These are phyloP conservation scores for Microsporum canis DNA, from an alignment of 2,329 filamentous ascomycete genomes.

Conservation along the genomic window DNA sequence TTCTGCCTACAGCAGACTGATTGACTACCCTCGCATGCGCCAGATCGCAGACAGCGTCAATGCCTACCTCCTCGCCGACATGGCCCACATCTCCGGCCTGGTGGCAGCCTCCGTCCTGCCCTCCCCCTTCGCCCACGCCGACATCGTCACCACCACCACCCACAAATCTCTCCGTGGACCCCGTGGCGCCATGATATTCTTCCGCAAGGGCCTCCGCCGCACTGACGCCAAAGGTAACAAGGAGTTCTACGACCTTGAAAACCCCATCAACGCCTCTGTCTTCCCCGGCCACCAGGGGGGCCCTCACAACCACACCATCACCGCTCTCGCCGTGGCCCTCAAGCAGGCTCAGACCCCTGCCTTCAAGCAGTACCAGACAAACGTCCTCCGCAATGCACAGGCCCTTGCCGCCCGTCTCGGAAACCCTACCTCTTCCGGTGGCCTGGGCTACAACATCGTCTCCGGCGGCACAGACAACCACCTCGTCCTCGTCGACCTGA, in stretches of 20 bases:
- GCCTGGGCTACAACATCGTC: constrained; percentile 85
- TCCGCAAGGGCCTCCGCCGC: constrained; percentile 88
- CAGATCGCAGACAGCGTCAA: constrained; percentile 88
- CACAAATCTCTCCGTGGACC: constrained; percentile 98
- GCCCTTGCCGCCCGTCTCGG: constrained; percentile 61
- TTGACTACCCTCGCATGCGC: constrained; percentile 93
- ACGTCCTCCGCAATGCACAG: constrained; percentile 89
- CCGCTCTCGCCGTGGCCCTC: constrained; percentile 83
- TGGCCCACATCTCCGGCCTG: constrained; percentile 97
- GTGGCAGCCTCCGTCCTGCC: constrained; percentile 89
- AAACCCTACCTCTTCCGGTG: constrained; percentile 58
- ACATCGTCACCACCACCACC: constrained; percentile 95
- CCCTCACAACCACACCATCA: constrained; percentile 99
- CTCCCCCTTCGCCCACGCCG: constrained; percentile 81
- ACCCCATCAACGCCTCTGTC: constrained; percentile 95
- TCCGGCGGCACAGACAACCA: constrained; percentile 94
- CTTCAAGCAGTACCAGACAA: constrained; percentile 87
- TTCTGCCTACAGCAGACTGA: constrained; percentile 94
- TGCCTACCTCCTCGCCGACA: constrained; percentile 91
- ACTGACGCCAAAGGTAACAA: constrained; percentile 88
- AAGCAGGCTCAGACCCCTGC: constrained; percentile 86
- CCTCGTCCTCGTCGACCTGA: constrained; percentile 90
- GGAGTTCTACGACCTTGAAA: constrained; percentile 83
- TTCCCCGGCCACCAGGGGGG: constrained; percentile 98
- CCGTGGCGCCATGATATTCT: constrained; percentile 99